Conservation (phyloP, 2,329 filamentous ascomycete species). For the Zymoseptoria crescenta region DNA sequence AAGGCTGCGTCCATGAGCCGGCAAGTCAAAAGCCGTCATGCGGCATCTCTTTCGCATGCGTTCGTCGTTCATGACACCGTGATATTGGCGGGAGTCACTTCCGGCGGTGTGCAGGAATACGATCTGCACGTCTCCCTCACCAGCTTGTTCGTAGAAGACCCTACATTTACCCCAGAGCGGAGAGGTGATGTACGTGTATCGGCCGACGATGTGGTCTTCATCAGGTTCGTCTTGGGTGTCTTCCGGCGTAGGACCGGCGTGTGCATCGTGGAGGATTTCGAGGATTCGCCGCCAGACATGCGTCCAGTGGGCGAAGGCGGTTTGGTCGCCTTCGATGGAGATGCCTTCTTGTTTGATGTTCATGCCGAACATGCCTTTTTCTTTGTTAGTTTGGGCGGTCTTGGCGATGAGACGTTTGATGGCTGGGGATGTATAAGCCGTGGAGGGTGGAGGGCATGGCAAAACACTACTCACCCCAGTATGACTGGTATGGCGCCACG, state of each 20-base stretch:
- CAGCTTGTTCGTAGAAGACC: conserved; percentile 43
- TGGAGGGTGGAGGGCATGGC: not conserved
- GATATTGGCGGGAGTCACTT: conserved; percentile 43
- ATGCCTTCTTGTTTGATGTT: conserved; percentile 43
- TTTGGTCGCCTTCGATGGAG: conserved; percentile 40
- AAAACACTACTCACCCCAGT: conserved; percentile 32
- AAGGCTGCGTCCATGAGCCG: conserved; percentile 43
- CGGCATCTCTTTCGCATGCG: conserved; percentile 41
- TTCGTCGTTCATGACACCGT: conserved; percentile 45
- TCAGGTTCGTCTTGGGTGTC: conserved; percentile 33
- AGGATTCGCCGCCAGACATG: conserved; percentile 43
- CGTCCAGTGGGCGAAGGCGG: conserved; percentile 38
- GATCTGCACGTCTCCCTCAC: conserved; percentile 41
- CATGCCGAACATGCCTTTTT: conserved; percentile 35
- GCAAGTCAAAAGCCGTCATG: conserved; percentile 46
- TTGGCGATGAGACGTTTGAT: conserved; percentile 11
- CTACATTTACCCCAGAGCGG: conserved; percentile 44
- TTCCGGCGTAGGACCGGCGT: conserved; percentile 38
- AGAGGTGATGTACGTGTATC: conserved; percentile 39
- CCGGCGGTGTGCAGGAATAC: conserved; percentile 33
- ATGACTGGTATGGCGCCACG: conserved; percentile 38
- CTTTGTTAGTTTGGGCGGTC: conserved; percentile 8
- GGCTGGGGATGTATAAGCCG: conserved; percentile 1
- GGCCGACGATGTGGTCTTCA: conserved; percentile 40
- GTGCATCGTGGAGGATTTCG: conserved; percentile 42